These are phyloP conservation scores for Hypoxylon sp. DNA, from an alignment of 2,329 filamentous ascomycete species.

Conservation along the genomic window DNA sequence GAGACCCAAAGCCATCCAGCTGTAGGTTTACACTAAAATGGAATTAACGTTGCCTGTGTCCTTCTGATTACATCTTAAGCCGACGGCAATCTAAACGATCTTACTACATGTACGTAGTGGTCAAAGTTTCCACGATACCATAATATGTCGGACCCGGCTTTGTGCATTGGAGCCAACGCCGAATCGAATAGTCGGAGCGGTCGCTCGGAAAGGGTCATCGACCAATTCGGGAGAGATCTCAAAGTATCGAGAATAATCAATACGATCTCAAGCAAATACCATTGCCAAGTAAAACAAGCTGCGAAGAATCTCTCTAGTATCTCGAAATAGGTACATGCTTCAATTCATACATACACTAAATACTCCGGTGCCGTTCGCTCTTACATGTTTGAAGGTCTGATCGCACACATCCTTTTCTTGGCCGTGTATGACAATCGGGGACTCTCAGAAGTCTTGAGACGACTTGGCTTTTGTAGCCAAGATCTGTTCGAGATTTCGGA, in stretches of 20 bases:
- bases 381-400: slow-evolving; percentile 21
- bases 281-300: slow-evolving; percentile 1
- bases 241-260: not conserved
- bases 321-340: slow-evolving; percentile 8
- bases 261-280: not conserved
- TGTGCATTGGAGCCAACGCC: not conserved
- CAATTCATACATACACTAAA: not conserved
- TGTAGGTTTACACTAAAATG: not conserved
- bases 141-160: not conserved
- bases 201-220: slow-evolving; percentile 3
- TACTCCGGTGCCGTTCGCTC: slow-evolving; percentile 4
- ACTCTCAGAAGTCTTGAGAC: slow-evolving; percentile 41
- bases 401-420: slow-evolving; percentile 34
- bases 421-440: slow-evolving; percentile 32
- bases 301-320: not conserved
- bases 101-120: not conserved
- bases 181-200: slow-evolving; percentile 6
- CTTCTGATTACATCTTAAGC: not conserved
- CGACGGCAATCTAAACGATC: not conserved
- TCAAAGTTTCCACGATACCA: not conserved
- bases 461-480: slow-evolving; percentile 51
- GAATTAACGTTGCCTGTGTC: not conserved
- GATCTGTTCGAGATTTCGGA: slow-evolving; percentile 38
- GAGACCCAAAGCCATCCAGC: not conserved
- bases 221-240: not conserved